Percentiles rank a stretch among this genome's conserved stretches.
Evolutionary conservation across 768 basidiomycete species (phyloP).

Genomic region (Daedalea quercina): DNA sequence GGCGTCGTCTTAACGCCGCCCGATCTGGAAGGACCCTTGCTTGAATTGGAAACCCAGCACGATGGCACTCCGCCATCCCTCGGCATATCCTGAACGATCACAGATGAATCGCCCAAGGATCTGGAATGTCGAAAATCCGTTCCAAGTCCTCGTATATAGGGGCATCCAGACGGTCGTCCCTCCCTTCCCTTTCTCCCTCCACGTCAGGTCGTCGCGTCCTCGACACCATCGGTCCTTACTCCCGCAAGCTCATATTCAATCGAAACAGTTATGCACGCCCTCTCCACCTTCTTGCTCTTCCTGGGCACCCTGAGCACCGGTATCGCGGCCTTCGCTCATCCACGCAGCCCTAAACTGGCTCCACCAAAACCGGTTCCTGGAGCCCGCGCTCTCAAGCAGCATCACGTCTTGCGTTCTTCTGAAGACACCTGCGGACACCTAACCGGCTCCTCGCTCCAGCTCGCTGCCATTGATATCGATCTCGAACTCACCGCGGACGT

Average conservation of each 20-base stretch:
- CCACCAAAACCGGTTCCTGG: not conserved
- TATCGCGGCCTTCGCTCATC: not conserved
- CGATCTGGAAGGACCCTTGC: too few species aligned
- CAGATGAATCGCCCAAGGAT: too few species aligned
- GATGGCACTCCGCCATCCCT: too few species aligned
- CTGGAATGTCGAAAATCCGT: too few species aligned
- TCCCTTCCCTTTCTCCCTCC: too few species aligned
- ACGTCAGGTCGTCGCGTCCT: too few species aligned
- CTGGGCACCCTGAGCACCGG: not conserved
- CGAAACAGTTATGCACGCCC: not conserved
- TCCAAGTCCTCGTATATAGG: too few species aligned
- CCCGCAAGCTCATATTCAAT: not conserved
- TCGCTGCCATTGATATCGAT: not conserved
- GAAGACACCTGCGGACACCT: slow-evolving; percentile 1
- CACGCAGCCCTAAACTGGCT: not conserved
- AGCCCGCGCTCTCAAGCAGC: not conserved
- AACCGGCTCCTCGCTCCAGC: not conserved
- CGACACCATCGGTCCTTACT: not conserved
- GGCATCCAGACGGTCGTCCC: too few species aligned
- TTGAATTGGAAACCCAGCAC: too few species aligned
- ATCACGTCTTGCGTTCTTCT: not conserved
- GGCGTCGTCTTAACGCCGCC: too few species aligned
- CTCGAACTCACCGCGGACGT: not conserved
- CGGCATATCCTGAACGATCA: too few species aligned
- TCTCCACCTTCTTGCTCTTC: not conserved